Conservation (phyloP, 495 filamentous ascomycete genomes). For the Penicillium waksmanii region DNA sequence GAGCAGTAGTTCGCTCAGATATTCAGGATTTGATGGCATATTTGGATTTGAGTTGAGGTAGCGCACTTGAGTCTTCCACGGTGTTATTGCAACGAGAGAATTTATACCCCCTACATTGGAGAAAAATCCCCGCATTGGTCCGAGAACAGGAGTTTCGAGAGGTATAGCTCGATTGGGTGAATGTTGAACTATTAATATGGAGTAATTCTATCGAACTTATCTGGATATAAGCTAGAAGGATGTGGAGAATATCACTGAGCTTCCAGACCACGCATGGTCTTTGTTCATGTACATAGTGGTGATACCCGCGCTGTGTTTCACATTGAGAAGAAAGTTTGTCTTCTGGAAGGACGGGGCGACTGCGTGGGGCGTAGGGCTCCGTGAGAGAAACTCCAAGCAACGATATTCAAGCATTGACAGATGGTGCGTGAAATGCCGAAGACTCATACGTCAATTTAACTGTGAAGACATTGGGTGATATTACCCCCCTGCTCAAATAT, state of each 20-base stretch:
- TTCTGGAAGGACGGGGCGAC: neutral
- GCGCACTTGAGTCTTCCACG: no score
- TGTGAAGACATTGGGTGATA: neutral
- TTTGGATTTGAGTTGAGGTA: no score
- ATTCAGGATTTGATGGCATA: no score
- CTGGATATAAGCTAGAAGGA: neutral
- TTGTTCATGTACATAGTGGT: constrained; percentile 1
- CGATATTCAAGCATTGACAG: neutral
- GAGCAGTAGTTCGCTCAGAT: no score
- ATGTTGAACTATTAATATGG: neutral
- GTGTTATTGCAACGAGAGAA: no score
- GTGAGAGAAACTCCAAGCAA: neutral
- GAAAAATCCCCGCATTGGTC: no score
- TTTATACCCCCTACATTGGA: no score
- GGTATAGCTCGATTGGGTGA: no score
- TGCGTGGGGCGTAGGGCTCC: neutral
- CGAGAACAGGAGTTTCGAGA: no score
- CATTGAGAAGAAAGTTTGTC: neutral
- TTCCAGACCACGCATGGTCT: neutral
- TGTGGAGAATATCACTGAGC: neutral
- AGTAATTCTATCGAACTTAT: neutral
- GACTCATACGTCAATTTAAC: no score
- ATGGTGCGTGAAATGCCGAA: neutral
- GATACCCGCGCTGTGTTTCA: neutral
- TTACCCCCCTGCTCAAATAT: neutral